These are phyloP conservation scores for Simmondsia chinensis DNA, from an alignment of 148 eudicot genomes.

Conservation along the genomic window DNA sequence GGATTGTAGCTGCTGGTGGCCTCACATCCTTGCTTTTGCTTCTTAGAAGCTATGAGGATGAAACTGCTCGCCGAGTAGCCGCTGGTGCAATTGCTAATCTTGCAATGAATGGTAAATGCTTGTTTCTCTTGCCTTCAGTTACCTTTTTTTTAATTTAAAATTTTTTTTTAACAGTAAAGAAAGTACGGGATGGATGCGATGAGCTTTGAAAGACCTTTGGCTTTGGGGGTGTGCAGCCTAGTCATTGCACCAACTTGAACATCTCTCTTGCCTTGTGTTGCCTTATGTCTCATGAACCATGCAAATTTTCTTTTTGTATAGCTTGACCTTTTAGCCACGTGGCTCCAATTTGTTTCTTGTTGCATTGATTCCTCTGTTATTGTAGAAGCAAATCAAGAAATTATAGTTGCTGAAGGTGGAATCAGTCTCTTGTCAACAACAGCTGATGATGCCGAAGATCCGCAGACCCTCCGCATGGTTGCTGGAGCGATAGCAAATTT, in stretches of 20 bases:
- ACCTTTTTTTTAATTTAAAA: not conserved
- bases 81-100: conserved; percentile 99
- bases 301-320: not conserved
- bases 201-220: too few species aligned
- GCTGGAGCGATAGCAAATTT: conserved; percentile 99
- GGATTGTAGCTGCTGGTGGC: conserved; percentile 96
- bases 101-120: conserved; percentile 83
- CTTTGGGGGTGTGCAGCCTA: too few species aligned
- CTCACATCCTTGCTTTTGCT: conserved; percentile 92
- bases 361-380: conserved; percentile 4
- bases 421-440: conserved; percentile 82
- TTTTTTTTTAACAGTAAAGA: not conserved
- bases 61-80: conserved; percentile 92
- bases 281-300: not conserved
- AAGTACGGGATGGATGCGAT: too few species aligned
- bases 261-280: too few species aligned
- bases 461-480: conserved; percentile 98
- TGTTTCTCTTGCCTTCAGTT: not conserved
- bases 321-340: too few species aligned
- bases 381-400: conserved; percentile 93
- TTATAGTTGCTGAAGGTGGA: conserved; percentile 92
- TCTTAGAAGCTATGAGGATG: conserved; percentile 88
- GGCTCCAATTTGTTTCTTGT: too few species aligned
- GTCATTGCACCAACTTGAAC: too few species aligned
- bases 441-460: conserved; percentile 98